A percentile compares a stretch with the other conserved stretches of the same genome.
Evolutionary conservation across 345 rosid genomes (phyloP).

Genomic region (Eucalyptus sp.): DNA sequence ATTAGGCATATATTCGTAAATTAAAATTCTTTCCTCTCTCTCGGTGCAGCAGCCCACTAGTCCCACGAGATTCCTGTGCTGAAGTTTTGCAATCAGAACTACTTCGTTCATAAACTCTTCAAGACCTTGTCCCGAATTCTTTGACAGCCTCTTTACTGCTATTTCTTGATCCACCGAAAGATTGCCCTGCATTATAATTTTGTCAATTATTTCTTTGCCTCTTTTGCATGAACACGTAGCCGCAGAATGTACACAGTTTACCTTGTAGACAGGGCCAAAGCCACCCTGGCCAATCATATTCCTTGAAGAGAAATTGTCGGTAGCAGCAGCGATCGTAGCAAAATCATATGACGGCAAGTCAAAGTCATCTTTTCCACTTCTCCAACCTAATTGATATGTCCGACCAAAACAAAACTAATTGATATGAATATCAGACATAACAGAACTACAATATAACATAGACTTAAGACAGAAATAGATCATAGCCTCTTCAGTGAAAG

Average conservation of each 20-base stretch:
- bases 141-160: slow-evolving; percentile 32
- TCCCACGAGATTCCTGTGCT: slow-evolving; percentile 43
- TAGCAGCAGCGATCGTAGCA: slow-evolving; percentile 22
- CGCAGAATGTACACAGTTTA: neutral
- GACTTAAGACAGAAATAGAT: neutral
- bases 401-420: neutral
- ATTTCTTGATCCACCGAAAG: slow-evolving; percentile 26
- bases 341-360: slow-evolving; percentile 27
- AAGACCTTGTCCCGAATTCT: slow-evolving; percentile 24
- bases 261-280: slow-evolving; percentile 42
- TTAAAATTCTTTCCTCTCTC: slow-evolving; percentile 11
- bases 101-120: slow-evolving; percentile 29
- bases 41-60: slow-evolving; percentile 36
- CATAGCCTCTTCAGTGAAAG: slow-evolving; percentile 13
- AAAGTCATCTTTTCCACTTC: neutral
- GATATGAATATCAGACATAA: neutral
- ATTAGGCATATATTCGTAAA: slow-evolving; percentile 34
- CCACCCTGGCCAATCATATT: slow-evolving; percentile 44
- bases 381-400: neutral
- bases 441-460: neutral
- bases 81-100: slow-evolving; percentile 32
- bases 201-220: neutral
- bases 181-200: slow-evolving; percentile 15
- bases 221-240: neutral
- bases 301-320: slow-evolving; percentile 16